Evolutionary conservation across 768 basidiomycete genomes (phyloP), one percentile per base, ranked within the genome.

Genomic region (Lepiota subincarnata): DNA sequence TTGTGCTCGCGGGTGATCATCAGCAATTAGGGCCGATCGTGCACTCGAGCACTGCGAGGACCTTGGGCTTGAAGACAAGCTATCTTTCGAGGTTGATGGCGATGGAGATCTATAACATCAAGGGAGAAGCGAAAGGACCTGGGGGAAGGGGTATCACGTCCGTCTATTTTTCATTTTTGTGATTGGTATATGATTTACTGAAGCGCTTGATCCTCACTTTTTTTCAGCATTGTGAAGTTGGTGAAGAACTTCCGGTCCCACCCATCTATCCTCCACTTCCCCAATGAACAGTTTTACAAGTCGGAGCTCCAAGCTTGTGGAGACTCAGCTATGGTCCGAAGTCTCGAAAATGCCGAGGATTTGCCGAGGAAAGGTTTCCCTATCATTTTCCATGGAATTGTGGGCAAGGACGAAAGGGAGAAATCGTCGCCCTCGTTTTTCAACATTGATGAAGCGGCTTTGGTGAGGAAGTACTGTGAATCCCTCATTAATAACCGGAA

Each of bases 1-100:
- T 85, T 6, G 64, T 84, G 6, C 66, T 86, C 7, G 76, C 82
- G 1, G 84, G 84, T 0, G 84, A 86, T 63, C 78, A 78, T 41
- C 77, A 79, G 61, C 84, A 86, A 57, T 70, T 86, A 7, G 82
- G 84, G 0, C 84, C 84, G 0, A 73, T 83, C 38, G 70, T 85
- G 2, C 70, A 74, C 20, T 83, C 80, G 0, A 55, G 55, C 10
- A 59, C 80, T 14, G 83, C 81, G 0, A 57, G 64, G 7, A 62
- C 63, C n/a, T 62, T 84, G n/a, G 81, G 80, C 0, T 64, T 85
- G 36, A 70, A 70, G 49, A 65, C 60, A 20, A 83, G 82, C 52
- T 84, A 78, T 48, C 64, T 86, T 22, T 69, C 78, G 16, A 67
- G 83, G 11, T 58, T 80, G 10, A 80, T 80, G 77, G 64, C 66